Base-by-base conservation (phyloP, 2,329 filamentous ascomycete species). In the Nectriaceae sp. region DNA sequence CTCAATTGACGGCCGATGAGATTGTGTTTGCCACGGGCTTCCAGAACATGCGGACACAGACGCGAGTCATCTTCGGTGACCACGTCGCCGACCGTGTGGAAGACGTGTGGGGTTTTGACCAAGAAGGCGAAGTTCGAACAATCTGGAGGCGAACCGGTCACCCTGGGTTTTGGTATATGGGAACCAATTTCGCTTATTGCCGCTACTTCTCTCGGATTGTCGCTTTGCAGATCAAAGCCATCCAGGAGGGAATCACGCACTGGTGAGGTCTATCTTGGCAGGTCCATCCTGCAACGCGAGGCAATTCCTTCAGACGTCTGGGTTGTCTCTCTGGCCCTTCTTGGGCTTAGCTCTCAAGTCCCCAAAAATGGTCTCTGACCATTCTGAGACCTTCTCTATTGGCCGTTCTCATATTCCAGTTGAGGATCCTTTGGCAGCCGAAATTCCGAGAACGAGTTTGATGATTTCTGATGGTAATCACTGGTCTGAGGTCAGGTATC, bases 21-120 rank as follows among this genome's bases (percentile, higher is more conserved):
- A 65, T 76, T 0, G 70, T 76, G 3, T 49, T 74, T 11, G 73
- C 72, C 1, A 76, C 73, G 0, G 72, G 74, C 0, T 76, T 66
- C 50, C 63, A 71, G 6, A 70, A 69, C 40, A 74, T 73, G 66
- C 55, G 62, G 11, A 65, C 61, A 3, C 67, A 61, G 10, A 57
- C 68, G 2, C 53, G 64, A 41, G 66, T 69, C 45, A 49, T 70
- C 0, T 49, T 75, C 15, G 73, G 73, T 0, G 46, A 66, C 13
- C 60, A 67, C 21, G 54, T 73, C 18, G 67, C 67, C 2, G 57
- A 66, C 24, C 42, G 40, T 4, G 16, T 53, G 3, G 42, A 40
- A 3, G 42, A 50, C 13, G 35, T 44, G 1, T 55, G 53, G 53
- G 29, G 46, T 16, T 21, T 55, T 11, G 40, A 55, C 19, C 41